Base-by-base conservation (phyloP, 2,329 filamentous ascomycete species). In the Chalaropsis thielavioides region DNA sequence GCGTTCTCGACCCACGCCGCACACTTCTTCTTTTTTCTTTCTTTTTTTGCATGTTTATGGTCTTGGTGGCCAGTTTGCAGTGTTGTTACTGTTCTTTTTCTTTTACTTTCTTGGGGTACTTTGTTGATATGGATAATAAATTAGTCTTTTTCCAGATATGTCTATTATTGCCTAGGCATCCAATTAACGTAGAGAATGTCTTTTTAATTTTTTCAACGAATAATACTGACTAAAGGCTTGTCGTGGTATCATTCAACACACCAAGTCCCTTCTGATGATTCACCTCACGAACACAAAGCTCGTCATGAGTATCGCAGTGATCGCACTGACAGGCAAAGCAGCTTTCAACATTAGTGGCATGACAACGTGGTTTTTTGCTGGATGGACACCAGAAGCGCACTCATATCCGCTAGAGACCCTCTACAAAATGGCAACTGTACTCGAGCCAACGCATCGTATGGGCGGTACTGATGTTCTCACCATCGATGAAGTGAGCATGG, bases 101-200 rank as follows among this genome's bases (percentile, higher is more conserved):
- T 31, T 19, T 58, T 22, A 19, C 38, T 13, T n/a, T 8, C 27
- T 58, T n/a, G 1, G 17, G 24, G 17, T n/a, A 35, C 27, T 58
- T n/a, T 58, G 22, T 58, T 58, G 54, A 58, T 38, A 58, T 58
- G 31, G 24, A 58, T 38, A 58, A 58, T 58, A 38, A 58, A 58
- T n/a, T 15, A 38, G 24, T n/a, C 15, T 46, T 46, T 13, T 58
- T 58, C 54, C 31, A 58, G 15, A 35, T n/a, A n/a, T 19, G n/a
- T 8, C 54, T 58, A 17, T 38, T 38, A 15, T 38, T n/a, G 54
- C 54, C 54, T 38, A 8, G 54, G 24, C 31, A 38, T 7, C 54
- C 17, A n/a, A 10, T 10, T 58, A 7, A 8, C n/a, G n/a, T 38
- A 35, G 38, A 13, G 2, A 58, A 10, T 58, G 13, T 58, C n/a